Conservation (phyloP, 805 yeast species). For the Candida andamanensis region DNA sequence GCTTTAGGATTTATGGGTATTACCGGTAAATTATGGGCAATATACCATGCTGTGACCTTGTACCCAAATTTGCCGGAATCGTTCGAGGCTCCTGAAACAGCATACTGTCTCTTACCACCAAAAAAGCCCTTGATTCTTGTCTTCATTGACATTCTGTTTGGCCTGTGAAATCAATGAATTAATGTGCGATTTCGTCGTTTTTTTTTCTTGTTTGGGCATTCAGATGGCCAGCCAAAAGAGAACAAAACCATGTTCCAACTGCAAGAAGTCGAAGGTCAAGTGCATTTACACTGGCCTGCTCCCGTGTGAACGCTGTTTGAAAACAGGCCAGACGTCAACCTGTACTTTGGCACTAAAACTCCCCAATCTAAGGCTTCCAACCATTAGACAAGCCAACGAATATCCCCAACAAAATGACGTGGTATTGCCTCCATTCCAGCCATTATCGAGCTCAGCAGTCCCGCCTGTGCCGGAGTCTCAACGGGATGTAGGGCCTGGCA, state of each 20-base stretch:
- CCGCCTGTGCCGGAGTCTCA: no score
- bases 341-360: constrained; percentile 56
- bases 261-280: constrained; percentile 59
- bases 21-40: constrained; percentile 49
- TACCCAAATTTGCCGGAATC: constrained; percentile 63
- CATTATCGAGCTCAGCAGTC: no score
- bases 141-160: constrained; percentile 34
- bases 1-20: constrained; percentile 62
- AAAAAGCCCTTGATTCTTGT: constrained; percentile 41
- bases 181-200: background rate
- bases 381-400: constrained; percentile 6
- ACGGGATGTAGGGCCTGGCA: no score
- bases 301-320: constrained; percentile 57
- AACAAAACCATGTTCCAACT: constrained; percentile 58
- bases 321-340: constrained; percentile 37
- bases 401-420: constrained; percentile 1
- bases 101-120: constrained; percentile 47
- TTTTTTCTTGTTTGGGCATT: background rate
- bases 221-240: constrained; percentile 34
- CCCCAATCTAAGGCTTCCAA: constrained; percentile 36
- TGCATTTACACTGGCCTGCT: constrained; percentile 46
- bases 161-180: no score
- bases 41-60: constrained; percentile 67
- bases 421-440: constrained; percentile 4
- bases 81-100: constrained; percentile 69